Evolutionary conservation across 352 stramenopile genomes (phyloP).

Genomic region (Halophytophthora polymorphica): DNA sequence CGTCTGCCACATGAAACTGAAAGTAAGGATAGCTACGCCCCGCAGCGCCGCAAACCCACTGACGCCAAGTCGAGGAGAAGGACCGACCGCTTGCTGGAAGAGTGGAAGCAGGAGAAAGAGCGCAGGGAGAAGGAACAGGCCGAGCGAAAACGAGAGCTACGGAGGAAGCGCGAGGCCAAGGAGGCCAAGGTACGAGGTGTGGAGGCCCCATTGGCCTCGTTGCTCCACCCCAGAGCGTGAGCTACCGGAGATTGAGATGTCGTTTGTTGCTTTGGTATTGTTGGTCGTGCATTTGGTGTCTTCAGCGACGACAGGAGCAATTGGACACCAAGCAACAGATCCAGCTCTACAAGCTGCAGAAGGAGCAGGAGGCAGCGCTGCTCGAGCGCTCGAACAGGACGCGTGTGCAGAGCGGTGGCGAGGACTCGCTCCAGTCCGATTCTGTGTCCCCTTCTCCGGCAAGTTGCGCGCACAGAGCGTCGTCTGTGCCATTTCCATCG

Average conservation of each 20-base stretch:
- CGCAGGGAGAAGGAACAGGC: conserved; percentile 25
- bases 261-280: no score
- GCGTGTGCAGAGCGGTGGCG: conserved; percentile 8
- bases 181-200: conserved; percentile 43
- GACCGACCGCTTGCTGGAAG: conserved; percentile 25
- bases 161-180: conserved; percentile 31
- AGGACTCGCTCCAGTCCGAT: conserved; percentile 6
- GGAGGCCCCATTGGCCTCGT: neutral
- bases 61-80: conserved; percentile 23
- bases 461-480: neutral
- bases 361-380: conserved; percentile 56
- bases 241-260: no score
- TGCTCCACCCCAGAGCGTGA: no score
- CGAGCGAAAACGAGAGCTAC: conserved; percentile 25
- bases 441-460: conserved; percentile 30
- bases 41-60: neutral
- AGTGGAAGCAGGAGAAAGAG: conserved; percentile 51
- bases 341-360: conserved; percentile 69
- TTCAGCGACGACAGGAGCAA: conserved; percentile 49
- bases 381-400: conserved; percentile 13
- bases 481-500: neutral
- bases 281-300: conserved; percentile 1
- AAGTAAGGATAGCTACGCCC: neutral
- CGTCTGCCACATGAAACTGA: neutral
- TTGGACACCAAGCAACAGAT: conserved; percentile 79